Evolutionary conservation across 192 early-diverging fungal genomes (phyloP).

Genomic region (Glomus cerebriforme): DNA sequence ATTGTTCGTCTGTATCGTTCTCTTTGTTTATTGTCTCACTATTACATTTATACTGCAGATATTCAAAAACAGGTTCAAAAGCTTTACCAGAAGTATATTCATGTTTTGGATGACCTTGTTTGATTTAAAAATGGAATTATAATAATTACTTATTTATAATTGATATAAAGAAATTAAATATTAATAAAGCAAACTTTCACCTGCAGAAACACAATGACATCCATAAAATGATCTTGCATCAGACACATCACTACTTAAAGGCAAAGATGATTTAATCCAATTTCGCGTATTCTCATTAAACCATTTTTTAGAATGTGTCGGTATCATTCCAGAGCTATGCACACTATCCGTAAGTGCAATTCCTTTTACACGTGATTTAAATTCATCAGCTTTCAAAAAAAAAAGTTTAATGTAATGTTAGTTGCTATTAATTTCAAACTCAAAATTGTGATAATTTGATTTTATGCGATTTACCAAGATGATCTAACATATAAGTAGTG

Average conservation of each 20-base stretch:
- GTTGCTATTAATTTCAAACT: background rate
- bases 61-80: conserved; percentile 19
- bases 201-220: conserved; percentile 36
- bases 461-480: background rate
- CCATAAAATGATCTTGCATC: conserved; percentile 24
- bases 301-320: background rate
- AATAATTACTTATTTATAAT: background rate
- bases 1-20: background rate
- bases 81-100: conserved; percentile 34
- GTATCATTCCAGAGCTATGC: conserved; percentile 7
- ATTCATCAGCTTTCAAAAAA: conserved; percentile 10
- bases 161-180: background rate
- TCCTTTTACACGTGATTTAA: conserved; percentile 6
- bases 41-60: background rate
- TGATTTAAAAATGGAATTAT: background rate
- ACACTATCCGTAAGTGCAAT: conserved; percentile 27
- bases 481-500: background rate
- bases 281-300: conserved; percentile 7
- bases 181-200: conserved; percentile 4
- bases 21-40: background rate
- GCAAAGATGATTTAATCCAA: conserved; percentile 34
- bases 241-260: background rate
- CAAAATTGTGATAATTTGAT: background rate
- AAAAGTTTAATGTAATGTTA: background rate
- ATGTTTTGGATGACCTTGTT: conserved; percentile 32